Percentiles rank a stretch among this genome's conserved stretches.
phyloP scores from a whole-genome alignment of 495 filamentous ascomycete genomes.

The Tuber indicum region DNA sequence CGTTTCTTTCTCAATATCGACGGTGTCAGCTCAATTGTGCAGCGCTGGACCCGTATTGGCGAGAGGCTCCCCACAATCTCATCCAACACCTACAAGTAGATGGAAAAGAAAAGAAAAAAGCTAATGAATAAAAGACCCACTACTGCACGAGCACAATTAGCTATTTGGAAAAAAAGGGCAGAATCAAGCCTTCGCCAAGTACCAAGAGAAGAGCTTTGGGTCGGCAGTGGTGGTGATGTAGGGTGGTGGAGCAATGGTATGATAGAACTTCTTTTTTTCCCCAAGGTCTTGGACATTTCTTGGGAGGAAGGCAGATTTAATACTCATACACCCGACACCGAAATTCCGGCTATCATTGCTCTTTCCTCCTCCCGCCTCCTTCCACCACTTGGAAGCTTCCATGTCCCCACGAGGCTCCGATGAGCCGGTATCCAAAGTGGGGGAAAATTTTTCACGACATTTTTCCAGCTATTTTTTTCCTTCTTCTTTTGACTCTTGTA shows the following conservation, averaged over 20 bases:
- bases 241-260: not conserved
- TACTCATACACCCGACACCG: not conserved
- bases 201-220: not conserved
- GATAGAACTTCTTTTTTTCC: too few species aligned
- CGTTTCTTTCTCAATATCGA: not conserved
- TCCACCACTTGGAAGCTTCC: not conserved
- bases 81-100: not conserved
- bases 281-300: not conserved
- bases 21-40: not conserved
- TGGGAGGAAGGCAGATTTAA: not conserved
- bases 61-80: not conserved
- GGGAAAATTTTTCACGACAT: conserved; percentile 8
- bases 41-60: not conserved
- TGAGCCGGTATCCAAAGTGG: not conserved
- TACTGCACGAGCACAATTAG: not conserved
- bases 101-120: not conserved
- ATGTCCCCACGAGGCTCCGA: not conserved
- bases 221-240: not conserved
- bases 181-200: not conserved
- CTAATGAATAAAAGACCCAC: not conserved
- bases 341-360: not conserved
- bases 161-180: not conserved
- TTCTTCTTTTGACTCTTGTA: not conserved
- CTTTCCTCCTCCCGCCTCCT: not conserved
- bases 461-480: conserved; percentile 9